phyloP scores from a whole-genome alignment of 805 yeast genomes.

The Isabelozyma pseudorhagii region DNA sequence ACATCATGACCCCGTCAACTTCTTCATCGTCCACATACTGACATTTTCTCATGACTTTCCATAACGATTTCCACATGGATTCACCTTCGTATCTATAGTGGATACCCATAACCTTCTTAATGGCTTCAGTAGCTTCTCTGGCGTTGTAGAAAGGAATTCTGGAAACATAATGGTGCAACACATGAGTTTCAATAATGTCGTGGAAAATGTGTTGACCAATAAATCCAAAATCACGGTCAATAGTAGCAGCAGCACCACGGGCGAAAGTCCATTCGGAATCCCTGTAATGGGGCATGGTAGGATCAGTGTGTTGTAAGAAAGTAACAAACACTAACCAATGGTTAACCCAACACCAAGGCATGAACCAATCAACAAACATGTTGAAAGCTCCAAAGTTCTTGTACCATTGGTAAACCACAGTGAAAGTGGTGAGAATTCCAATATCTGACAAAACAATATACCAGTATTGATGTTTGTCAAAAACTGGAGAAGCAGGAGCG shows the following conservation, averaged over 20 bases:
- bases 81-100: constrained; percentile 50
- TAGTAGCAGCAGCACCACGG: constrained; percentile 65
- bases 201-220: constrained; percentile 56
- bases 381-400: constrained; percentile 46
- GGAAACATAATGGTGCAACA: constrained; percentile 53
- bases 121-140: constrained; percentile 50
- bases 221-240: constrained; percentile 60
- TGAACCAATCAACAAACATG: constrained; percentile 52
- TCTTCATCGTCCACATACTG: constrained; percentile 58
- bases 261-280: constrained; percentile 60
- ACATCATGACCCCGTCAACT: constrained; percentile 56
- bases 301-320: constrained; percentile 60
- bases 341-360: constrained; percentile 59
- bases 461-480: constrained; percentile 55
- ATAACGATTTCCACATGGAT: constrained; percentile 55
- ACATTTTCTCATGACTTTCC: constrained; percentile 61
- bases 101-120: constrained; percentile 50
- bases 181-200: constrained; percentile 58
- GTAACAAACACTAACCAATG: constrained; percentile 67
- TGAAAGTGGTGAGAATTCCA: constrained; percentile 46
- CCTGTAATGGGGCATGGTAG: constrained; percentile 57
- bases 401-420: constrained; percentile 52
- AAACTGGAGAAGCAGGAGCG: constrained; percentile 53
- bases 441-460: constrained; percentile 52
- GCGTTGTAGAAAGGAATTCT: constrained; percentile 57